A percentile compares a stretch with the other conserved stretches of the same genome.
phyloP scores from a whole-genome alignment of 2,329 filamentous ascomycete genomes.

The Ceratocystis smalleyi region DNA sequence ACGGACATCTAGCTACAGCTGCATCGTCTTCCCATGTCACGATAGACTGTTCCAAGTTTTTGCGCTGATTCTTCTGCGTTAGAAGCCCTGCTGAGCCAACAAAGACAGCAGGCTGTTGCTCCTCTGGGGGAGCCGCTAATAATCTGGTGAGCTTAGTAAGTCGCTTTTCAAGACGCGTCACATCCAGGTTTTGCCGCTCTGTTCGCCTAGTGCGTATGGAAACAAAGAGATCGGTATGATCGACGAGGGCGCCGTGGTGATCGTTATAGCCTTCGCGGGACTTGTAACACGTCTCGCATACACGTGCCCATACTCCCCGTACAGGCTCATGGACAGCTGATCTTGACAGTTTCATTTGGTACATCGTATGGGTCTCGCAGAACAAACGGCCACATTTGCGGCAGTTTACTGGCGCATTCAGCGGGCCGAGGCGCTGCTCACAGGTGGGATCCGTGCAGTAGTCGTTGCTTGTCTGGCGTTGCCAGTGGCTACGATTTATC shows the following conservation, averaged over 20 bases:
- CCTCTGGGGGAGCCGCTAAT: conserved; percentile 58
- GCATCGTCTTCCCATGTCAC: conserved; percentile 93
- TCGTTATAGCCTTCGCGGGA: conserved; percentile 92
- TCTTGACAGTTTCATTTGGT: conserved; percentile 92
- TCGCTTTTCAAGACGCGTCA: conserved; percentile 79
- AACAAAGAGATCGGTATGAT: conserved; percentile 58
- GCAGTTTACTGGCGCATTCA: conserved; percentile 81
- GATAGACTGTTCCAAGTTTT: conserved; percentile 74
- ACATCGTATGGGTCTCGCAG: conserved; percentile 97
- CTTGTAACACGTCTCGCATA: conserved; percentile 99
- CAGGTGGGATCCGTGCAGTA: conserved; percentile 77
- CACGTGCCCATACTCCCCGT: conserved; percentile 79
- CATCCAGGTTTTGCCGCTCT: conserved; percentile 73
- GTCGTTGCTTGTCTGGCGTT: conserved; percentile 58
- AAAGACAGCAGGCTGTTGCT: conserved; percentile 34
- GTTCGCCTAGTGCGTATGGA: conserved; percentile 59
- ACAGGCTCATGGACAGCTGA: conserved; percentile 81
- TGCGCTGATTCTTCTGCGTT: conserved; percentile 59
- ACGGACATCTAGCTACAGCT: conserved; percentile 65
- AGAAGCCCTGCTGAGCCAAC: conserved; percentile 40
- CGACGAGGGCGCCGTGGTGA: conserved; percentile 52
- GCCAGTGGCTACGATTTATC: conserved; percentile 81
- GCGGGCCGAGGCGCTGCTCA: conserved; percentile 59
- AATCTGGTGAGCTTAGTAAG: conserved; percentile 79
- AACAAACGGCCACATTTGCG: conserved; percentile 84